Percentiles rank a stretch among this genome's conserved stretches.
phyloP scores from a whole-genome alignment of 768 basidiomycete species.

The Pleurotus sapidus region DNA sequence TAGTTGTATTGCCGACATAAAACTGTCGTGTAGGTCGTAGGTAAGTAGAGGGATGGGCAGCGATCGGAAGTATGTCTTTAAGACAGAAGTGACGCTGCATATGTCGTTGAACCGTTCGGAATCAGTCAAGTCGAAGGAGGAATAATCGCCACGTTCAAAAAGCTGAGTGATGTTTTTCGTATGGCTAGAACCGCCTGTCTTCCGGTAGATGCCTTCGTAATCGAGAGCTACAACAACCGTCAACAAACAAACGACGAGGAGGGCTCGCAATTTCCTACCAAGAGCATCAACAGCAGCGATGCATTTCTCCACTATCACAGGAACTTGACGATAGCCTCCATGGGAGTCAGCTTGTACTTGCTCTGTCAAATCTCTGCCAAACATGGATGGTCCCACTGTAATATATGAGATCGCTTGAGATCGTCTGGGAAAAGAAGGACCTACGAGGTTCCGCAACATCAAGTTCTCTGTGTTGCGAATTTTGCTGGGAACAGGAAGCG shows the following conservation, averaged over 20 bases:
- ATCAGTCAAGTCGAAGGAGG: constrained; percentile 85
- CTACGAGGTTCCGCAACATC: constrained; percentile 33
- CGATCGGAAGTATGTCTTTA: constrained; percentile 96
- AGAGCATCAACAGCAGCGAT: constrained; percentile 88
- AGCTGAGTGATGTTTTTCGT: constrained; percentile 91
- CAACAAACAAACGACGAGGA: background rate
- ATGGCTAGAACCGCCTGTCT: constrained; percentile 90
- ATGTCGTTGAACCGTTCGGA: constrained; percentile 94
- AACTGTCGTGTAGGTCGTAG: constrained; percentile 86
- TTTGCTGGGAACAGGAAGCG: constrained; percentile 59
- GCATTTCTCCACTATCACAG: constrained; percentile 92
- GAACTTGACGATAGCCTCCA: constrained; percentile 63
- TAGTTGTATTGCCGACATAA: constrained; percentile 73
- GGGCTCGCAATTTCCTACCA: constrained; percentile 46
- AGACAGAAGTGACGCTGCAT: constrained; percentile 91
- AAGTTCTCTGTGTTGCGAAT: constrained; percentile 28
- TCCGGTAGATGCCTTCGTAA: constrained; percentile 98
- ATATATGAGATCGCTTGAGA: constrained; percentile 12
- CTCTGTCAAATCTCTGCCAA: constrained; percentile 84
- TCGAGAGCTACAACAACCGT: constrained; percentile 63
- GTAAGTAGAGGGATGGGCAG: constrained; percentile 90
- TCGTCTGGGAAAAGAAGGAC: constrained; percentile 15
- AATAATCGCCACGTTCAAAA: constrained; percentile 91
- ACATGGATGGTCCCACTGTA: constrained; percentile 77
- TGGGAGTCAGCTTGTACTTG: constrained; percentile 72